Conservation (phyloP, 305 asterid genomes). For the Salvia sclarea region DNA sequence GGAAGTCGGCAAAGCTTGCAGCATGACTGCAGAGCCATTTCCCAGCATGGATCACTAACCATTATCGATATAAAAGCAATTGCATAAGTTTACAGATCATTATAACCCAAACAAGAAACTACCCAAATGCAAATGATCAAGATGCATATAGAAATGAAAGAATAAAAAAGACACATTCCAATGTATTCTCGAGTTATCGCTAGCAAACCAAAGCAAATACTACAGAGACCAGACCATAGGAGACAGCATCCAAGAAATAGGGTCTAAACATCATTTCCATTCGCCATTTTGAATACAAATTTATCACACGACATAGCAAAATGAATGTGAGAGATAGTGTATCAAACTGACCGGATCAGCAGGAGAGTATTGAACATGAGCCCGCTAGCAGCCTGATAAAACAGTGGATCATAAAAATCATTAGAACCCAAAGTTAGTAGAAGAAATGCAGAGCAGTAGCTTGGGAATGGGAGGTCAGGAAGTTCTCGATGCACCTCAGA, state of each 20-base stretch:
- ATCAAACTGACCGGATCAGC: conserved; percentile 7
- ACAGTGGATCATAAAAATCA: background rate
- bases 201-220: background rate
- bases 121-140: background rate
- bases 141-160: background rate
- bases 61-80: background rate
- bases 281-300: background rate
- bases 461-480: conserved; percentile 6
- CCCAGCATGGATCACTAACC: background rate
- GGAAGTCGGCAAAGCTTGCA: background rate
- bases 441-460: conserved; percentile 13
- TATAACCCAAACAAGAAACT: background rate
- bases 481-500: conserved; percentile 7
- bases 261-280: background rate
- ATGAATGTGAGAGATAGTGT: background rate
- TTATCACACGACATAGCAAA: background rate
- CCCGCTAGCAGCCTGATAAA: conserved; percentile 6
- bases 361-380: background rate
- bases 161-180: background rate
- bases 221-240: background rate
- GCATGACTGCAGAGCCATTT: background rate
- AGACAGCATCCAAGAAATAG: background rate
- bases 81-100: background rate
- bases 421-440: conserved; percentile 15
- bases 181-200: background rate